Evolutionary conservation across 148 eudicot genomes (phyloP), one percentile per base, ranked within the genome.

Genomic region (Selenicereus undatus): DNA sequence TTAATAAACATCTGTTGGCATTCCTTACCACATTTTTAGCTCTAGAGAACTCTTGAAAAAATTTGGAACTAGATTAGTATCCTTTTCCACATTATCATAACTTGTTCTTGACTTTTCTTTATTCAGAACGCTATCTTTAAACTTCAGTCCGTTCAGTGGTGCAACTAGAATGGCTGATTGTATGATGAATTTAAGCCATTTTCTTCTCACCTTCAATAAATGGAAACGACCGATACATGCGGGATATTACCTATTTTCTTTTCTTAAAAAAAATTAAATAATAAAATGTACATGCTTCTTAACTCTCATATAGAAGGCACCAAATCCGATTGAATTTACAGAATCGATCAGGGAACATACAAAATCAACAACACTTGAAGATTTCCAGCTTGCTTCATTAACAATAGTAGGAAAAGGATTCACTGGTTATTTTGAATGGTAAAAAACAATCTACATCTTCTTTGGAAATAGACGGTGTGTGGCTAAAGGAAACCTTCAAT

Each of bases 401-500:
- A 17, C 8, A 54, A 54, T 54, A 54, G 60, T 13, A 54, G 13
- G 20, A 54, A 17, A 54, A 54, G 0, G 20, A 4, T 11, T 54
- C 8, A 13, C 60, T 56, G 62, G 62, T 56, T 56, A 17, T 18
- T 56, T 56, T 16, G 62, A 18, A 56, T 56, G 6, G 7, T 20
- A 56, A 4, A 4, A 20, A 56, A 20, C 62, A 39, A 39, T 39
- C 5, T 17, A 10, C 29, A 22, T 24, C 11, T 22, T 22, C 12
- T 64, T n/a, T n/a, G 74, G 16, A 32, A 71, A 35, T 0, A 1
- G 42, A 13, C 6, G 0, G 32, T 17, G 52, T 9, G 12, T n/a
- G 80, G 36, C 71, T 72, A 86, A n/a, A 92, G 91, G 82, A 95
- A 95, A 29, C 98, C 97, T 85, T 91, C 91, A 66, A 90, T 71